Base-by-base conservation (phyloP, 768 basidiomycete genomes). In the Holtermanniella nyarrowii region DNA sequence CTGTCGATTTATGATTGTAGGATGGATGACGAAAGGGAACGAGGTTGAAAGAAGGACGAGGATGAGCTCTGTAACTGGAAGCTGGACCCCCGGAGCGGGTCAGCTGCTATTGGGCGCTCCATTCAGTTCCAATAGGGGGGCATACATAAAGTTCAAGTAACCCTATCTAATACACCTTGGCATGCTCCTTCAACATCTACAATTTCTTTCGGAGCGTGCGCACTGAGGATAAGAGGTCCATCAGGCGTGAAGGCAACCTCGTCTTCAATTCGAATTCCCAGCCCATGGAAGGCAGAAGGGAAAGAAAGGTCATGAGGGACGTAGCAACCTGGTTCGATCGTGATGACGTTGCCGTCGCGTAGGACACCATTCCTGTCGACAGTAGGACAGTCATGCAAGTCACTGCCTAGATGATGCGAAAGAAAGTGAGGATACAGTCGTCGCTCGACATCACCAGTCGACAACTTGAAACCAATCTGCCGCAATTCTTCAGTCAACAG, bases 371-470 rank as follows among this genome's bases (percentile, higher is more conserved):
- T 63, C 26, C 73, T 54, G 43, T 63, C 60, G 20, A 68, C 65
- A 2, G 68, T 62, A 18, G 70, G 67, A 42, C 88, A 85, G 65
- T 97, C 95, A 60, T 97, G 93, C 48, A 97, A 68, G 74, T 97
- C 93, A 46, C 95, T 82, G 4, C 95, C 95, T 31, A 97, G 83
- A 5, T 86, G 85, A 74, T 99, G 95, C 23, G 86, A 81, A 44
- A 99, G 70, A 57, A 82, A 88, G 74, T 99, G 95, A 0, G 95
- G 95, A 65, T 96, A 99, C 60, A 99, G 70, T 25, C 74, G 61
- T 23, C 83, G 73, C 56, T 86, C 79, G 42, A 91, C 76, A 49
- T 86, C 75, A 22, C 82, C 82, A 1, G 72, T 61, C 58, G 73
- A 73, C 27, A 87, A 72, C 41, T 77, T 75, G 63, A 88, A 83